Conservation (phyloP, 2,329 filamentous ascomycete species). For the Colletotrichum orbiculare region DNA sequence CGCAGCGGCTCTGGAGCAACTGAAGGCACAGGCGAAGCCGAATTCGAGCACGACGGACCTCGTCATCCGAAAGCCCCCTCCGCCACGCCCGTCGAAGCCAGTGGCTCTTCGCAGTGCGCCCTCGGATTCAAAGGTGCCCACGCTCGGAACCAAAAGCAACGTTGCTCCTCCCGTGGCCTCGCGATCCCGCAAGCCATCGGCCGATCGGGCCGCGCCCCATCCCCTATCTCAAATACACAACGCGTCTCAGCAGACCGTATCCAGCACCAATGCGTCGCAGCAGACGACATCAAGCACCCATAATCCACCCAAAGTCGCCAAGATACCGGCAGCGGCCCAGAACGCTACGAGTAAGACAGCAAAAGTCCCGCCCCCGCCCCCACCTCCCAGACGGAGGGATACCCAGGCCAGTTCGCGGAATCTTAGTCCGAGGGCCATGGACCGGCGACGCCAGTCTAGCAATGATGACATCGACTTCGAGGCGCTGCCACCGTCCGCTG, state of each 20-base stretch:
- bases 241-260: conserved; percentile 47
- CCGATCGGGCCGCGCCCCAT: conserved; percentile 45
- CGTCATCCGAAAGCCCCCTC: conserved; percentile 41
- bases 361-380: conserved; percentile 52
- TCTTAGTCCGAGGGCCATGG: conserved; percentile 46
- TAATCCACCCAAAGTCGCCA: conserved; percentile 24
- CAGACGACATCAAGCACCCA: conserved; percentile 43
- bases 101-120: conserved; percentile 60
- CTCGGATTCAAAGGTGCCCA: conserved; percentile 43
- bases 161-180: conserved; percentile 46
- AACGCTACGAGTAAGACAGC: conserved; percentile 26
- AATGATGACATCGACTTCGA: conserved; percentile 57
- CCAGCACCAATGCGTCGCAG: conserved; percentile 45
- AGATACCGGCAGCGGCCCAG: conserved; percentile 16
- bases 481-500: conserved; percentile 48
- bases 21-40: conserved; percentile 39
- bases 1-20: conserved; percentile 45
- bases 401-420: conserved; percentile 50
- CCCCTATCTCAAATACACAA: conserved; percentile 55
- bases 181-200: conserved; percentile 48
- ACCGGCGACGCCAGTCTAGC: conserved; percentile 46
- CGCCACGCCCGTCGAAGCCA: conserved; percentile 68
- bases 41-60: conserved; percentile 43
- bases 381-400: conserved; percentile 58
- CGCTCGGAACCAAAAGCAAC: conserved; percentile 6